Evolutionary conservation across 352 stramenopile genomes (phyloP), one percentile per base, ranked within the genome.

Genomic region (Pythium myriotylum): DNA sequence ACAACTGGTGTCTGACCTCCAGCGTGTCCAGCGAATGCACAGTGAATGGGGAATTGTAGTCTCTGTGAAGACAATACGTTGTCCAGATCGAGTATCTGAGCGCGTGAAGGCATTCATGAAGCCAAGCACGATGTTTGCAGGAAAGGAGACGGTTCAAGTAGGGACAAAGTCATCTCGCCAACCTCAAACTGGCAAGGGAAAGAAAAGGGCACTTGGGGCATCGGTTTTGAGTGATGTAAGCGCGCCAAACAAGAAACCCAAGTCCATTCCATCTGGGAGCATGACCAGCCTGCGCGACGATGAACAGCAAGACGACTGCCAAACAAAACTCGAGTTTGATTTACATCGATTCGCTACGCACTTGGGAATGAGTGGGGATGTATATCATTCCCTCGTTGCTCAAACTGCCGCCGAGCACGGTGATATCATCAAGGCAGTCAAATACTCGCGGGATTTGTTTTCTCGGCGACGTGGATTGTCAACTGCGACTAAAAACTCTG

Each of bases 401-500:
- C 62, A 69, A 47, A 40, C 35, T 12, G 77, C 77, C 26, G 79
- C 79, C 4, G 55, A 73, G 12, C 70, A 69, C 47, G 81, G 81
- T 0, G 75, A 63, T 17, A 76, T 88, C 45, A 58, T 83, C 24
- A 68, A 73, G 61, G 77, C 79, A 23, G 72, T 83, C 37, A 77
- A 75, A 3, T 88, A 76, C 40, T 80, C 77, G 29, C 70, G 81
- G 16, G 76, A 87, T 27, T 55, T 91, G 47, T 89, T 87, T 59
- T 77, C 72, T 13, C 56, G 64, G 14, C 54, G 50, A 5, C 63
- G 53, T 32, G 51, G 64, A 29, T 29, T 27, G 13, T 27, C 51
- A 27, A 26, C 45, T 2, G 39, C 49, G 16, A 45, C 27, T 4
- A 59, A 24, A 58, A 14, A 47, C 42, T 50, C 23, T 4, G 37